Evolutionary conservation across 768 basidiomycete genomes (phyloP), one percentile per base, ranked within the genome.

Genomic region (Chlorophyllum brunneum): DNA sequence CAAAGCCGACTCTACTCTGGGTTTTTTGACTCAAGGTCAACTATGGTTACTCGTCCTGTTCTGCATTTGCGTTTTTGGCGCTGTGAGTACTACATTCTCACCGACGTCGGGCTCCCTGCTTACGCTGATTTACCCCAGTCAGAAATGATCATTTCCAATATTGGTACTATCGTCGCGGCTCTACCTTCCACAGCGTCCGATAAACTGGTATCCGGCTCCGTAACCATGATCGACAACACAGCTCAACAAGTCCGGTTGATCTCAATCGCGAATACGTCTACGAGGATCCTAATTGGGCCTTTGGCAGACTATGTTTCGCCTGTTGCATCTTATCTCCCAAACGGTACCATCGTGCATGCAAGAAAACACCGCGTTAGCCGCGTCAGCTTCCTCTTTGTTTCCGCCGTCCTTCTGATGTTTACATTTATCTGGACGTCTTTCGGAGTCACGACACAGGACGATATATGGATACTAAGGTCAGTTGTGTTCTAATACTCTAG

Each of bases 91-190:
- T 33, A 56, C 22, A 3, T 5, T 30, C 30, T 30, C 16, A 30
- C 31, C 22, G 23, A 16, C 24, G n/a, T 39, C 34, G 24, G 24
- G 15, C 16, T 34, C 37, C 36, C 24, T 43, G 38, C 20, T 54
- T 44, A 36, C 50, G 48, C 26, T n/a, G 2, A 30, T 3, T 53
- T 38, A 29, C 34, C 15, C 5, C 48, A 88, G 86, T 80, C 78
- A 40, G 88, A 91, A 65, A 91, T 89, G 88, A 75, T 92, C 18
- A 82, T 92, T 16, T 85, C 88, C 16, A 92, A 90, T 60, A 83
- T 92, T 41, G 89, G 88, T 31, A 82, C 85, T 1, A 86, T 92
- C 45, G 77, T 85, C 11, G 67, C 85, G 3, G 83, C 89, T 11
- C 75, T 90, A 30, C 79, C 82, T 7, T 31, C 65, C 16, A 62